Conservation (phyloP, 1,284 basidiomycete species). For the Malassezia obtusa region DNA sequence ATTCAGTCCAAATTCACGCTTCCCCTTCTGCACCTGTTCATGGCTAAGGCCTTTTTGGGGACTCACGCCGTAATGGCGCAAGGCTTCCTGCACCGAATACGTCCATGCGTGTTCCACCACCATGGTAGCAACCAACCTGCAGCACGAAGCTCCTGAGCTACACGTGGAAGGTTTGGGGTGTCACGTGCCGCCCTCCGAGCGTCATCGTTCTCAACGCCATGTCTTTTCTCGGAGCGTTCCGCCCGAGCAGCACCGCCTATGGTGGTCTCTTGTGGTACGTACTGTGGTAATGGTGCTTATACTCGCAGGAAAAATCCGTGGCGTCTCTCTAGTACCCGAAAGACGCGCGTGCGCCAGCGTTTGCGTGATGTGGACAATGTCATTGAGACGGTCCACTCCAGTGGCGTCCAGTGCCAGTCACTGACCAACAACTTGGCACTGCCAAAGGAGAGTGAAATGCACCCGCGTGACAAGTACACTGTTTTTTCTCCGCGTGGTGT, state of each 20-base stretch:
- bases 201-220: constrained; percentile 14
- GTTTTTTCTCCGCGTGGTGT: constrained; percentile 61
- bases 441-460: constrained; percentile 81
- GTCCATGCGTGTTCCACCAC: constrained; percentile 44
- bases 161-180: constrained; percentile 8
- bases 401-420: constrained; percentile 66
- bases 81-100: constrained; percentile 30
- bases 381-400: constrained; percentile 71
- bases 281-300: constrained; percentile 4
- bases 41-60: constrained; percentile 30
- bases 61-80: constrained; percentile 28
- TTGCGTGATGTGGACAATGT: constrained; percentile 87
- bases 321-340: constrained; percentile 79
- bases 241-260: constrained; percentile 58
- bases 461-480: constrained; percentile 84
- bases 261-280: constrained; percentile 69
- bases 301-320: constrained; percentile 80
- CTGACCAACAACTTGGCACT: constrained; percentile 66
- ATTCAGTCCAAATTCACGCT: constrained; percentile 30
- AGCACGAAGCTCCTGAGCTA: not conserved
- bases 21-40: constrained; percentile 24
- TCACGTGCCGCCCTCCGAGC: not conserved
- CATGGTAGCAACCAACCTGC: not conserved
- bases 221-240: constrained; percentile 54
- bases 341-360: constrained; percentile 76